Conservation (phyloP, 768 basidiomycete species). For the Crucibulum laeve region DNA sequence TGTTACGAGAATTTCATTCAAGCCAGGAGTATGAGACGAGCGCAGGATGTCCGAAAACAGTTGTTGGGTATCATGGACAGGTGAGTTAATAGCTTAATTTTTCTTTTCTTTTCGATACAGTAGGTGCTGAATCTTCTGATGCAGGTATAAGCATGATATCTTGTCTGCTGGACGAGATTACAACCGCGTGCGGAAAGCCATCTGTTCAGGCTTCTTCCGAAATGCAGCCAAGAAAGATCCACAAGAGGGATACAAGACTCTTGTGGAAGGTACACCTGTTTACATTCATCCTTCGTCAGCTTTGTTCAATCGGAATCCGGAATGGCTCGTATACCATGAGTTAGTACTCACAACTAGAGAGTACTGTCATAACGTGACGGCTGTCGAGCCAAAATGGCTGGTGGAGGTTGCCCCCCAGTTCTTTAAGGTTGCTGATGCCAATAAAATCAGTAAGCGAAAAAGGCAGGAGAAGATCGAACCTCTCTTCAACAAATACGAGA, state of each 20-base stretch:
- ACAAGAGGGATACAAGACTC: constrained; percentile 97
- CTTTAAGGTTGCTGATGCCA: constrained; percentile 97
- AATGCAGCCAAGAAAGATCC: constrained; percentile 99
- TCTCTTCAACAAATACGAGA: constrained; percentile 92
- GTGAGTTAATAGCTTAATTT: constrained; percentile 33
- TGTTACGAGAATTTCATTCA: constrained; percentile 99
- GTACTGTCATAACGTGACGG: constrained; percentile 90
- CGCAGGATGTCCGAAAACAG: constrained; percentile 97
- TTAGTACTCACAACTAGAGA: constrained; percentile 94
- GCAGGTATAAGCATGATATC: constrained; percentile 95
- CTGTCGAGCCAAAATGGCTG: constrained; percentile 97
- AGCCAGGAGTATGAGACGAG: constrained; percentile 93
- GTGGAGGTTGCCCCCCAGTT: constrained; percentile 97
- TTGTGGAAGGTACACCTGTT: constrained; percentile 97
- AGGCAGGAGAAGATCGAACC: constrained; percentile 97
- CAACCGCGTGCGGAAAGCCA: constrained; percentile 90
- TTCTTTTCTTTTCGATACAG: neutral
- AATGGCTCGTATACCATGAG: constrained; percentile 96
- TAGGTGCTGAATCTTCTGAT: constrained; percentile 9
- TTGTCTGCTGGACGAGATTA: constrained; percentile 89
- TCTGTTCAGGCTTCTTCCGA: constrained; percentile 96
- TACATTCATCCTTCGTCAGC: constrained; percentile 98
- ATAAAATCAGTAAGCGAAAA: constrained; percentile 97
- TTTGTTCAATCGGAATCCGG: constrained; percentile 93
- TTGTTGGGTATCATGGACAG: constrained; percentile 98